Conservation (phyloP, 371 early-diverging fungal species). For the Apophysomyces sp. region DNA sequence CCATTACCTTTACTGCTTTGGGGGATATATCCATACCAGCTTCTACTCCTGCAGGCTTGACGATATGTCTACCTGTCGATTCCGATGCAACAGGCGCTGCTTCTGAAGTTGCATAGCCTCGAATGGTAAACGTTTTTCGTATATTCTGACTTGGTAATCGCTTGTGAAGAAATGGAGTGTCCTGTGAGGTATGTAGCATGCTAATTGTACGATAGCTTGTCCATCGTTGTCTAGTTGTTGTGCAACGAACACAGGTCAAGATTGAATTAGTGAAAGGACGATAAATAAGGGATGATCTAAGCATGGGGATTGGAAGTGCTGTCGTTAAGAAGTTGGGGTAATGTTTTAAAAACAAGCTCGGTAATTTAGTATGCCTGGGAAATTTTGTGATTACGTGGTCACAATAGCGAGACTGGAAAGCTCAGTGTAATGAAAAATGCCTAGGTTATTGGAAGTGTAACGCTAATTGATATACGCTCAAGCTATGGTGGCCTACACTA, state of each 20-base stretch:
- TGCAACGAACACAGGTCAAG: not conserved
- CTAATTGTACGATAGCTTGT: not conserved
- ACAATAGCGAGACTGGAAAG: too few relatives aligned
- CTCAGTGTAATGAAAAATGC: too few relatives aligned
- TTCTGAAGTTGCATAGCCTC: not conserved
- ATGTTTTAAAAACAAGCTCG: not conserved
- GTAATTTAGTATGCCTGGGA: too few relatives aligned
- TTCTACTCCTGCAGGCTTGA: constrained; percentile 26
- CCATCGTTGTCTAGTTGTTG: not conserved
- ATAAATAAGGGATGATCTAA: not conserved
- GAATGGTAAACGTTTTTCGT: not conserved
- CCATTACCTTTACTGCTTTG: constrained; percentile 40
- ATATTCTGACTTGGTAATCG: not conserved
- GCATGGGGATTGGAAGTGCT: not conserved
- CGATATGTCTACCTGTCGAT: not conserved
- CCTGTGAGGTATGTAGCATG: not conserved
- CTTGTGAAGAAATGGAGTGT: not conserved
- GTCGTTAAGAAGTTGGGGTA: not conserved
- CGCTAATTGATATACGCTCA: too few relatives aligned
- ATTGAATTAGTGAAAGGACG: not conserved
- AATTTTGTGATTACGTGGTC: too few relatives aligned
- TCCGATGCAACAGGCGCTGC: not conserved
- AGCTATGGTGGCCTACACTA: too few relatives aligned
- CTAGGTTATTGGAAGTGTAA: too few relatives aligned
- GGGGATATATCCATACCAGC: constrained; percentile 42